A percentile compares a stretch with the other conserved stretches of the same genome.
Evolutionary conservation across 495 filamentous ascomycete genomes (phyloP).

Genomic region (Pseudevernia furfuracea): DNA sequence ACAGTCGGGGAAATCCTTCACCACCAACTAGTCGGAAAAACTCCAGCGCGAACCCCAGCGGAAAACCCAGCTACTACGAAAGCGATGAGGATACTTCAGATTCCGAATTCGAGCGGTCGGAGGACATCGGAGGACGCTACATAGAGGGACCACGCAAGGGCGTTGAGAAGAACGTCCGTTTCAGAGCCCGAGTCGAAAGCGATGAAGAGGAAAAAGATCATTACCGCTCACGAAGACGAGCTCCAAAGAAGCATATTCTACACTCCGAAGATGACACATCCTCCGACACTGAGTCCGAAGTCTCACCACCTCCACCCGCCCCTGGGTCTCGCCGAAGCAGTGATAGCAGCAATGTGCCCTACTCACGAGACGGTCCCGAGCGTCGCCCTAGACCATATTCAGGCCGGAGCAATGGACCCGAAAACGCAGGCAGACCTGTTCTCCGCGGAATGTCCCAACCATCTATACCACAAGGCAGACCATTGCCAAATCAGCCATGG

Average conservation of each 20-base stretch:
- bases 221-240: constrained; percentile 20
- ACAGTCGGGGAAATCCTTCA: constrained; percentile 1
- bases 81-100: constrained; percentile 31
- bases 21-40: not conserved
- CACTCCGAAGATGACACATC: constrained; percentile 23
- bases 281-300: constrained; percentile 20
- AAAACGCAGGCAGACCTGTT: constrained; percentile 5
- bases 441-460: constrained; percentile 7
- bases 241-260: constrained; percentile 25
- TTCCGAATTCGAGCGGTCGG: constrained; percentile 28
- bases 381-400: constrained; percentile 19
- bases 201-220: constrained; percentile 32
- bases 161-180: constrained; percentile 30
- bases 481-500: constrained; percentile 13
- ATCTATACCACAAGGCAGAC: constrained; percentile 10
- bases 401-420: constrained; percentile 16
- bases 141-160: constrained; percentile 33
- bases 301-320: constrained; percentile 8
- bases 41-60: not conserved
- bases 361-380: constrained; percentile 12
- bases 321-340: constrained; percentile 10
- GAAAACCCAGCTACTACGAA: constrained; percentile 18
- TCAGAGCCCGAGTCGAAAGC: constrained; percentile 37
- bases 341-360: constrained; percentile 14
- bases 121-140: constrained; percentile 31